Evolutionary conservation across 345 rosid species (phyloP), one percentile per base, ranked within the genome.

Genomic region (Sisymbrium altissimum): DNA sequence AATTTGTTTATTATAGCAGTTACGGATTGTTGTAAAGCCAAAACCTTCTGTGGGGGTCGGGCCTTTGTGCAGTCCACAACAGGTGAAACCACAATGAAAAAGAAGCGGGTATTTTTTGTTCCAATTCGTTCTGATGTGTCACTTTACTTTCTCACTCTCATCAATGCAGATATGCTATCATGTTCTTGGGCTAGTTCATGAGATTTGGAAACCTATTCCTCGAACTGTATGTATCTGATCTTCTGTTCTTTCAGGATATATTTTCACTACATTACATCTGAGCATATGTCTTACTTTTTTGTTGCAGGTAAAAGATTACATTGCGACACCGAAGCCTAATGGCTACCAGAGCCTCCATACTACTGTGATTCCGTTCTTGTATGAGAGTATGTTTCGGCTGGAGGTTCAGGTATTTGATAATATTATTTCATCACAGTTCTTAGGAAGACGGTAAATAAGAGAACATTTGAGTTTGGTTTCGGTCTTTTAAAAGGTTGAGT

Each of bases 281-380:
- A 66, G 58, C 65, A 52, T 52, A 18, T 64, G 6, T 46, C 74
- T 53, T 71, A 8, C 72, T 73, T 52, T 81, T 56, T 46, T 60
- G 39, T 68, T 50, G 66, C 83, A 95, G 99, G 87, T 92, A 84
- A 95, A 95, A 82, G 98, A 93, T 83, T 92, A 95, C 77, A 95
- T 95, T 80, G 97, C 99, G 10, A 95, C 99, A 64, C 91, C 98
- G 6, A 95, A 95, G 79, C 99, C 99, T 59, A 95, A 95, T 70
- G 99, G 99, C 66, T 95, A 95, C 68, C 99, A 95, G 84, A 92
- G 99, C 86, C 93, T 95, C 52, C 96, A 95, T 76, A 90, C 99
- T 58, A 87, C 88, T 35, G 96, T 91, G 18, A 89, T 91, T 79
- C 97, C 97, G 3, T 89, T 91, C 85, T 78, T 91, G 77, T 86